Conservation (phyloP, 2,329 filamentous ascomycete species). For the Fusarium setosum region DNA sequence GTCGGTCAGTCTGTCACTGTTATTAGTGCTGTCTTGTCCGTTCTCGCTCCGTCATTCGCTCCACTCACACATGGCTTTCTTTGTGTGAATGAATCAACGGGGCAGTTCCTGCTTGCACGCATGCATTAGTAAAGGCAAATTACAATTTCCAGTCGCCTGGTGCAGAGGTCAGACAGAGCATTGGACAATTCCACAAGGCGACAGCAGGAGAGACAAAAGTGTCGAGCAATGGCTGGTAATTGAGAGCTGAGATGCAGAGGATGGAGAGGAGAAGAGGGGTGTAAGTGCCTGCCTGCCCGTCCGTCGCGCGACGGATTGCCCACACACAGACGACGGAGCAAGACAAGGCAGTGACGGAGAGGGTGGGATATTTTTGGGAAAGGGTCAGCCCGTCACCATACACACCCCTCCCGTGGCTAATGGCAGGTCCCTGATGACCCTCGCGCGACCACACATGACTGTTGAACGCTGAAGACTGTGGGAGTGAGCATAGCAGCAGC, state of each 20-base stretch:
- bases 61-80: constrained; percentile 23
- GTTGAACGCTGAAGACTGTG: constrained; percentile 9
- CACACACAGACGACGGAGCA: constrained; percentile 10
- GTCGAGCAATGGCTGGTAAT: constrained; percentile 21
- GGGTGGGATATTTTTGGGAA: constrained; percentile 39
- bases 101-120: constrained; percentile 10
- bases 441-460: constrained; percentile 33
- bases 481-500: constrained; percentile 1
- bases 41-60: constrained; percentile 8
- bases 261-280: constrained; percentile 5
- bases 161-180: background rate
- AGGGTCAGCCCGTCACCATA: constrained; percentile 33
- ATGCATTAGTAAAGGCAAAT: constrained; percentile 1
- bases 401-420: constrained; percentile 32
- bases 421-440: constrained; percentile 36
- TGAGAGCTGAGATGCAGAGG: constrained; percentile 7
- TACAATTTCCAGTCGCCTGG: constrained; percentile 9
- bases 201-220: background rate
- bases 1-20: background rate
- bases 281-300: constrained; percentile 11
- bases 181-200: constrained; percentile 13
- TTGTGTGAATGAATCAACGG: constrained; percentile 26
- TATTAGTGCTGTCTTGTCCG: constrained; percentile 5
- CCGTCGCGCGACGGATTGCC: constrained; percentile 26
- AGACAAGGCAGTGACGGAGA: constrained; percentile 10